These are phyloP conservation scores for Thyridium curvatum DNA, from an alignment of 2,329 filamentous ascomycete species.

Conservation along the genomic window DNA sequence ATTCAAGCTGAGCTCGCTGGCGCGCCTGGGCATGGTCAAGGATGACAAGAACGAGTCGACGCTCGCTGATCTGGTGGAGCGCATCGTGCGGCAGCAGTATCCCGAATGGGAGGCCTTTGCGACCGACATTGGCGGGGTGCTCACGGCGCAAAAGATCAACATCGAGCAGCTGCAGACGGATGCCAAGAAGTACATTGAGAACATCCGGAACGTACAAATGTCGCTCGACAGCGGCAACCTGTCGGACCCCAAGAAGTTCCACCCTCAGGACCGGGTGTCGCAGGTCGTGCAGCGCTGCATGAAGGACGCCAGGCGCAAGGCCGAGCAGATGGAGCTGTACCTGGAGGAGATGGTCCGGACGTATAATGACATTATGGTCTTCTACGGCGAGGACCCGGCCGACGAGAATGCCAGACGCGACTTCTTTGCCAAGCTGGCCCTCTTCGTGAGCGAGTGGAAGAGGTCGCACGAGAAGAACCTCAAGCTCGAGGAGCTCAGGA, in stretches of 20 bases:
- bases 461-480: slow-evolving; percentile 93
- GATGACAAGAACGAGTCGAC: slow-evolving; percentile 98
- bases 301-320: slow-evolving; percentile 94
- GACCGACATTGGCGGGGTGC: slow-evolving; percentile 75
- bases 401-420: slow-evolving; percentile 92
- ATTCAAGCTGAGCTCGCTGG: slow-evolving; percentile 95
- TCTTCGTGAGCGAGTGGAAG: slow-evolving; percentile 92
- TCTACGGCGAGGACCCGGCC: slow-evolving; percentile 88
- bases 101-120: slow-evolving; percentile 89
- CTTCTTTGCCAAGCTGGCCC: slow-evolving; percentile 90
- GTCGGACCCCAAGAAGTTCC: slow-evolving; percentile 95
- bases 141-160: slow-evolving; percentile 82
- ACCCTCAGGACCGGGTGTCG: slow-evolving; percentile 90
- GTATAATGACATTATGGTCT: slow-evolving; percentile 92
- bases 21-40: slow-evolving; percentile 93
- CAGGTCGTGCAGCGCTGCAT: slow-evolving; percentile 88
- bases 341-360: slow-evolving; percentile 86
- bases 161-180: slow-evolving; percentile 86
- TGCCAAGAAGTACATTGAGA: slow-evolving; percentile 88
- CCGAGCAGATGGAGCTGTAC: slow-evolving; percentile 91
- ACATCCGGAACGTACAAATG: slow-evolving; percentile 87
- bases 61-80: slow-evolving; percentile 90
- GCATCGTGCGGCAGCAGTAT: slow-evolving; percentile 93
- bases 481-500: slow-evolving; percentile 70
- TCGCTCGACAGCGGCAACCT: slow-evolving; percentile 90